Percentiles rank a stretch among this genome's conserved stretches.
These are phyloP conservation scores for Aspergillus homomorphus DNA, from an alignment of 495 filamentous ascomycete genomes.

Conservation along the genomic window DNA sequence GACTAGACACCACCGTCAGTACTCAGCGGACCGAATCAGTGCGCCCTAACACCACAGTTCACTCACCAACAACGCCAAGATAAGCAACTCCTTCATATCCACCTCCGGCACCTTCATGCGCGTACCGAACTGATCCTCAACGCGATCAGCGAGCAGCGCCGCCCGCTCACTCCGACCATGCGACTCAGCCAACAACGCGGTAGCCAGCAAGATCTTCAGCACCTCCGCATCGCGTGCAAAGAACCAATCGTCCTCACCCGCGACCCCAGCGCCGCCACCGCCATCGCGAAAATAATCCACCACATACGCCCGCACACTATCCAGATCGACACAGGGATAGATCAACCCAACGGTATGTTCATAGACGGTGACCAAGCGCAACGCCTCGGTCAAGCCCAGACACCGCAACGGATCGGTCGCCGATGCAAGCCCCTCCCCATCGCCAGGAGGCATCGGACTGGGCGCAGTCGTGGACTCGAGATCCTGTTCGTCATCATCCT, in stretches of 20 bases:
- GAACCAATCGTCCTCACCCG: slow-evolving; percentile 51
- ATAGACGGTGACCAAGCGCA: slow-evolving; percentile 66
- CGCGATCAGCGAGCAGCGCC: slow-evolving; percentile 65
- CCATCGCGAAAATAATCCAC: slow-evolving; percentile 54
- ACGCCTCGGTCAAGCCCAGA: slow-evolving; percentile 55
- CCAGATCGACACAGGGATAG: slow-evolving; percentile 77
- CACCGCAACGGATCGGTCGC: slow-evolving; percentile 23
- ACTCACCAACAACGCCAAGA: slow-evolving; percentile 65
- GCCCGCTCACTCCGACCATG: slow-evolving; percentile 73
- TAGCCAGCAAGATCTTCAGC: slow-evolving; percentile 75
- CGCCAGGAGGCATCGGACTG: slow-evolving; percentile 22
- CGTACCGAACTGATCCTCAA: slow-evolving; percentile 61
- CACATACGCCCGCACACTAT: slow-evolving; percentile 49
- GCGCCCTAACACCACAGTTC: neutral
- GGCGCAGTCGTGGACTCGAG: slow-evolving; percentile 21
- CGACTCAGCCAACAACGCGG: slow-evolving; percentile 65
- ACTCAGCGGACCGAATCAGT: neutral
- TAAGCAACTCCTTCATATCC: slow-evolving; percentile 65
- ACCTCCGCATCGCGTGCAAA: slow-evolving; percentile 65
- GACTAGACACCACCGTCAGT: slow-evolving; percentile 43
- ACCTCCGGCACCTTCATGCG: slow-evolving; percentile 61
- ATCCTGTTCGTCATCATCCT: slow-evolving; percentile 20
- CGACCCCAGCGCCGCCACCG: slow-evolving; percentile 36
- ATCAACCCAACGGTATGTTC: slow-evolving; percentile 78
- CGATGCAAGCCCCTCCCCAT: slow-evolving; percentile 13